A percentile compares a stretch with the other conserved stretches of the same genome.
These are phyloP conservation scores for Cryptococcus maquisensis DNA, from an alignment of 1,284 basidiomycete genomes.

Conservation along the genomic window DNA sequence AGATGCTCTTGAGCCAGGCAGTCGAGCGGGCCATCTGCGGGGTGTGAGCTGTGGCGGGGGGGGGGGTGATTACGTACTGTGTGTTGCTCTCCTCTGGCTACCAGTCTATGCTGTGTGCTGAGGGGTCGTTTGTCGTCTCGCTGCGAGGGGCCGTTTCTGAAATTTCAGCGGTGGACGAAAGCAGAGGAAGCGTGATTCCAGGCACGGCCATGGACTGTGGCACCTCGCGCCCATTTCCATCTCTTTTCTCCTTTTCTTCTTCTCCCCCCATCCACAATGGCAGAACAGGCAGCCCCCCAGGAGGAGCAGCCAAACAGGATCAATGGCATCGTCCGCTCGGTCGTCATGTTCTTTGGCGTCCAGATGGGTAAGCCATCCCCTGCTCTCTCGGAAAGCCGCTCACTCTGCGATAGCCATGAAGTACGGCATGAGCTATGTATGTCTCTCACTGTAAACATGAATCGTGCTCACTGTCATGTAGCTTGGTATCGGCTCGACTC, in stretches of 20 bases:
- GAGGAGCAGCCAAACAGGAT: constrained; percentile 16
- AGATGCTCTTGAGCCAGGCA: constrained; percentile 31
- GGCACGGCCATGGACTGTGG: too few species aligned
- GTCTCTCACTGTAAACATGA: constrained; percentile 3
- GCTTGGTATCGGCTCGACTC: constrained; percentile 14
- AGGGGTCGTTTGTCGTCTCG: not conserved
- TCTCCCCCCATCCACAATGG: constrained; percentile 2
- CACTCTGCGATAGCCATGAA: constrained; percentile 25
- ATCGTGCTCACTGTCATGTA: not conserved
- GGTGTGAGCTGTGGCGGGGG: too few species aligned
- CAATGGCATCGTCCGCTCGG: constrained; percentile 15
- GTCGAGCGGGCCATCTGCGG: constrained; percentile 1
- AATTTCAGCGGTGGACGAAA: not conserved
- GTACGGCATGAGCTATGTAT: constrained; percentile 41
- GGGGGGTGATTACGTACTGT: too few species aligned
- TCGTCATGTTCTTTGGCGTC: constrained; percentile 33
- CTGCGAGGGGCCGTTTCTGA: not conserved
- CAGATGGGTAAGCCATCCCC: constrained; percentile 31
- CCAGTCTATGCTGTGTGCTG: not conserved
- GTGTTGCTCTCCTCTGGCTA: not conserved
- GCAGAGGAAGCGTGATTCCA: too few species aligned
- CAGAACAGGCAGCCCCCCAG: constrained; percentile 12
- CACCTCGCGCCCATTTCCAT: not conserved
- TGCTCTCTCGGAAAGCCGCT: not conserved
- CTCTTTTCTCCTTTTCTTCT: not conserved